Evolutionary conservation across 305 asterid species (phyloP).

Genomic region (Fraxinus greggii): DNA sequence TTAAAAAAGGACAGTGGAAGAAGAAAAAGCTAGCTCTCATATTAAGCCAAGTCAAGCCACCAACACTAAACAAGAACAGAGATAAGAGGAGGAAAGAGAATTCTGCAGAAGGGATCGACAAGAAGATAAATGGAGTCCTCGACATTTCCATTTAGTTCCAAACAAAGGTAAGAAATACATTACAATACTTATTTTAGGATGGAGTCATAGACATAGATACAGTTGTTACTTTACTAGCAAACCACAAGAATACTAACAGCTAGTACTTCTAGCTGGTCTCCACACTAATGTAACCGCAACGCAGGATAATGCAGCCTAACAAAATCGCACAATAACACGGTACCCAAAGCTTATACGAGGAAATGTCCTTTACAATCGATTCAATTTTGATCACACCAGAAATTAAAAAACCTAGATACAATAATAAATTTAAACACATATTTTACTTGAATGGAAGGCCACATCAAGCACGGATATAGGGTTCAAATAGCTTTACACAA

Average conservation of each 20-base stretch:
- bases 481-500: conserved; percentile 60
- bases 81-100: too few relatives aligned
- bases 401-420: conserved; percentile 6
- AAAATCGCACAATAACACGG: conserved; percentile 21
- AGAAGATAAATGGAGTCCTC: too few relatives aligned
- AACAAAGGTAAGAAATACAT: not conserved
- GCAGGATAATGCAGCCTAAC: not conserved
- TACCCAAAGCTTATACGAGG: conserved; percentile 10
- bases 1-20: too few relatives aligned
- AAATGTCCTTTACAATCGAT: not conserved
- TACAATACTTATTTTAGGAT: not conserved
- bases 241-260: not conserved
- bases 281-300: not conserved
- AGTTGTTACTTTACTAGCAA: not conserved
- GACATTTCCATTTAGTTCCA: not conserved
- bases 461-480: conserved; percentile 53
- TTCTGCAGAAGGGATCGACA: too few relatives aligned
- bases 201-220: not conserved
- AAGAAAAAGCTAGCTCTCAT: too few relatives aligned
- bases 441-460: not conserved
- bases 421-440: conserved; percentile 5
- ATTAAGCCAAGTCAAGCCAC: too few relatives aligned
- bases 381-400: not conserved
- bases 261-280: not conserved
- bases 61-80: too few relatives aligned